Conservation (phyloP, 202 grass and related monocot species). For the Elaeis oleifera region DNA sequence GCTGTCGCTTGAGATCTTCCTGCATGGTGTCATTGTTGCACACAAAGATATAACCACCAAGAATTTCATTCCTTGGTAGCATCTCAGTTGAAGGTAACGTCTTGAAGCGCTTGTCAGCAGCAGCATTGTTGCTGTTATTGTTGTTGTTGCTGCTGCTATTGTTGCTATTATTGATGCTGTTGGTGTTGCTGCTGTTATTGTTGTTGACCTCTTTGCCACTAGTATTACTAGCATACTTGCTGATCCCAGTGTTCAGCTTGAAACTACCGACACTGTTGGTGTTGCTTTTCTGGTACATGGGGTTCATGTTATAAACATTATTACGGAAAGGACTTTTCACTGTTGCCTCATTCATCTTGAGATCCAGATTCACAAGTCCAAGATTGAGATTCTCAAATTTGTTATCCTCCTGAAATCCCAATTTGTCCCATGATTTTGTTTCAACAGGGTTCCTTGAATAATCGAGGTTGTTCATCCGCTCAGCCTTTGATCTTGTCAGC, state of each 20-base stretch:
- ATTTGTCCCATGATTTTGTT: slow-evolving; percentile 66
- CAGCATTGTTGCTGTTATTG: slow-evolving; percentile 34
- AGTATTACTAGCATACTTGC: slow-evolving; percentile 50
- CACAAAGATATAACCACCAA: slow-evolving; percentile 25
- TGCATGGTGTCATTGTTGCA: slow-evolving; percentile 25
- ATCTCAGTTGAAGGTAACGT: slow-evolving; percentile 23
- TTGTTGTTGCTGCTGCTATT: slow-evolving; percentile 37
- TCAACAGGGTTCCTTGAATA: slow-evolving; percentile 38
- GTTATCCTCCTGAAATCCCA: slow-evolving; percentile 35
- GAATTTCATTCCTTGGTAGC: slow-evolving; percentile 21
- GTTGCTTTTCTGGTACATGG: slow-evolving; percentile 55
- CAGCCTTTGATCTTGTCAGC: slow-evolving; percentile 61
- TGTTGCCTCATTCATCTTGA: slow-evolving; percentile 27
- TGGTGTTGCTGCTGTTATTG: slow-evolving; percentile 30
- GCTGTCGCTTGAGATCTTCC: slow-evolving; percentile 20
- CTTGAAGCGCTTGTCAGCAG: slow-evolving; percentile 21
- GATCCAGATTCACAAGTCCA: slow-evolving; percentile 43
- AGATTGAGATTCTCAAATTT: slow-evolving; percentile 37
- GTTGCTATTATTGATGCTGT: slow-evolving; percentile 25
- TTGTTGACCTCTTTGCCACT: slow-evolving; percentile 57
- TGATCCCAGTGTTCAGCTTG: slow-evolving; percentile 69
- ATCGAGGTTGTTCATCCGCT: slow-evolving; percentile 72
- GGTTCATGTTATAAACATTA: slow-evolving; percentile 29
- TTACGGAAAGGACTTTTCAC: slow-evolving; percentile 21
- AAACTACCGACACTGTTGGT: slow-evolving; percentile 55